These are phyloP conservation scores for Tetrapisispora phaffii DNA, from an alignment of 805 yeast species.

Conservation along the genomic window DNA sequence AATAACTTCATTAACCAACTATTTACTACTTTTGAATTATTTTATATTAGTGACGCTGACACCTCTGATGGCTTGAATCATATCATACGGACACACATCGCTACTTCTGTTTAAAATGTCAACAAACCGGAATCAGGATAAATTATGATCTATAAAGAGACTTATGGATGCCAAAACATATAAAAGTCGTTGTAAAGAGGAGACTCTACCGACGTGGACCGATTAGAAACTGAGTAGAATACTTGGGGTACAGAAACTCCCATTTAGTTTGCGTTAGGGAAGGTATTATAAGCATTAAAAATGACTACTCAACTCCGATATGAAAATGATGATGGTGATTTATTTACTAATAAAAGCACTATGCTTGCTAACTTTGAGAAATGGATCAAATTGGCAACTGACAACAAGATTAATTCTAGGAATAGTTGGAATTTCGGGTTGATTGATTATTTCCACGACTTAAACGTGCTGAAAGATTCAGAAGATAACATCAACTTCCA, in stretches of 20 bases:
- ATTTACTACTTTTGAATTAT: too few relatives aligned
- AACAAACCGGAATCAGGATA: too few relatives aligned
- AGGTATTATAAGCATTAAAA: not conserved
- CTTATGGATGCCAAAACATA: too few relatives aligned
- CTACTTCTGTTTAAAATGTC: not conserved
- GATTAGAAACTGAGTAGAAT: not conserved
- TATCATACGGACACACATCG: not conserved
- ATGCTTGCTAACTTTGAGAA: constrained; percentile 54
- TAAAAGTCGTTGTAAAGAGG: not conserved
- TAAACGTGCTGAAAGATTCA: constrained; percentile 63
- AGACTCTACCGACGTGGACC: not conserved
- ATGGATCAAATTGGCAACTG: constrained; percentile 78
- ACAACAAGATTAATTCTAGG: constrained; percentile 70
- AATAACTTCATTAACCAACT: too few relatives aligned
- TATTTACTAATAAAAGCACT: constrained; percentile 29
- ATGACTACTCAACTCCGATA: constrained; percentile 15
- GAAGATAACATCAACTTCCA: constrained; percentile 77
- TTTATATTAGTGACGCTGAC: too few relatives aligned
- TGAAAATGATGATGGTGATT: constrained; percentile 7
- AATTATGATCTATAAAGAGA: too few relatives aligned
- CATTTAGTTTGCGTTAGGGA: not conserved
- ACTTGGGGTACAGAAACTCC: not conserved
- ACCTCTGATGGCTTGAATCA: not conserved
- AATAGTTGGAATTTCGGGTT: constrained; percentile 88
- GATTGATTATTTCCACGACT: constrained; percentile 84